phyloP scores from a whole-genome alignment of 768 basidiomycete species.

The Auricularia heimuer region DNA sequence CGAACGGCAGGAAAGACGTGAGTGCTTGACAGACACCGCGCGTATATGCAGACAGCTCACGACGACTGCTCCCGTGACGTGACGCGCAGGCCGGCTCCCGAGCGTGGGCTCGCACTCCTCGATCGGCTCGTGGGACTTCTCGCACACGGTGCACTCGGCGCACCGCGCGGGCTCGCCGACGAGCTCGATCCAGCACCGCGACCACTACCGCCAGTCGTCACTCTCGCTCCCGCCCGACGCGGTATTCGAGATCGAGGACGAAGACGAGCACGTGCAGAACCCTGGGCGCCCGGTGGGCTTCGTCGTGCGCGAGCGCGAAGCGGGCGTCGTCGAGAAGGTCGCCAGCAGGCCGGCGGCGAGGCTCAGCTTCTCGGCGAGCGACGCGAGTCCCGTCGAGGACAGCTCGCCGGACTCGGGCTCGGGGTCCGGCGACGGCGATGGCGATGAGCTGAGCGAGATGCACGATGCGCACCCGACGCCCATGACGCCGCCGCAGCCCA shows the following conservation, averaged over 20 bases:
- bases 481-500: too few species aligned
- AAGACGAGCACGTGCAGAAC: not conserved
- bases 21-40: slow-evolving; percentile 13
- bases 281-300: not conserved
- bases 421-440: not conserved
- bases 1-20: slow-evolving; percentile 57
- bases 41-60: not conserved
- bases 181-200: not conserved
- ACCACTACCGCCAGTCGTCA: slow-evolving; percentile 12
- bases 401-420: not conserved
- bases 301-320: not conserved
- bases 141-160: slow-evolving; percentile 11
- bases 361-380: not conserved
- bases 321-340: not conserved
- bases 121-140: slow-evolving; percentile 77
- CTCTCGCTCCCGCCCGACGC: slow-evolving; percentile 15
- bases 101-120: slow-evolving; percentile 35
- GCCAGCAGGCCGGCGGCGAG: not conserved
- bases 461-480: too few species aligned
- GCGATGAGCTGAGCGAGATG: too few species aligned
- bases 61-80: not conserved
- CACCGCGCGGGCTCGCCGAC: slow-evolving; percentile 1
- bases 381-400: not conserved
- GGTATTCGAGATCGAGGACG: slow-evolving; percentile 31
- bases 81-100: slow-evolving; percentile 23